These are phyloP conservation scores for Phaeotremella skinneri DNA, from an alignment of 768 basidiomycete genomes.

Conservation along the genomic window DNA sequence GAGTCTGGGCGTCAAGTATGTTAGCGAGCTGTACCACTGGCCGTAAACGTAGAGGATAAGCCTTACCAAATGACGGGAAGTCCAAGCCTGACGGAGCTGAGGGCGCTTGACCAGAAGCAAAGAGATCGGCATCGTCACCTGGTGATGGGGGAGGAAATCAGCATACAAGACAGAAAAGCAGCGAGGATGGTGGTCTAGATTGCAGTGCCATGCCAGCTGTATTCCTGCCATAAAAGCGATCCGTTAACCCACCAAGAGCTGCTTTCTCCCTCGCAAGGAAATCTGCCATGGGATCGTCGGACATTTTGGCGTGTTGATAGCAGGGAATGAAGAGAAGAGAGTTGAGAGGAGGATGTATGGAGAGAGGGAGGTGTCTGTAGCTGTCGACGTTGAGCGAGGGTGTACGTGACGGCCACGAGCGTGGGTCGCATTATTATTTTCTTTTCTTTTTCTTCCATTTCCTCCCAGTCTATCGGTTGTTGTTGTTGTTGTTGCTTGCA, in stretches of 20 bases:
- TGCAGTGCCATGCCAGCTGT: too few relatives aligned
- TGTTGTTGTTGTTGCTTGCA: too few relatives aligned
- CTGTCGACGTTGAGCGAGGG: background rate
- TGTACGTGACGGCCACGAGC: background rate
- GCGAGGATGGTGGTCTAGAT: background rate
- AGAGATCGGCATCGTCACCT: conserved; percentile 51
- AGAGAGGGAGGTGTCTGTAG: background rate
- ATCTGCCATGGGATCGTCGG: conserved; percentile 50
- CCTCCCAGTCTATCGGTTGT: background rate
- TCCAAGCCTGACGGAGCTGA: conserved; percentile 36
- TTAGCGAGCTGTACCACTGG: too few relatives aligned
- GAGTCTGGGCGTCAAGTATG: conserved; percentile 20
- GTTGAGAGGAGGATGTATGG: background rate
- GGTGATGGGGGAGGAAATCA: background rate
- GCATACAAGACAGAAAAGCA: background rate
- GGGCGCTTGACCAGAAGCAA: conserved; percentile 40
- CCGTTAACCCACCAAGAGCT: conserved; percentile 46
- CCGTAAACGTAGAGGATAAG: background rate
- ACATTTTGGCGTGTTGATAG: conserved; percentile 21
- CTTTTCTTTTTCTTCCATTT: background rate
- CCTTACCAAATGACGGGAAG: conserved; percentile 43
- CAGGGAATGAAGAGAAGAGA: background rate
- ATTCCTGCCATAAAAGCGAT: too few relatives aligned
- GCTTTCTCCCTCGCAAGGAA: conserved; percentile 50
- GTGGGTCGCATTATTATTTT: too few relatives aligned